Evolutionary conservation across 805 yeast species (phyloP).

Genomic region (Saccharomycopsis sp.): DNA sequence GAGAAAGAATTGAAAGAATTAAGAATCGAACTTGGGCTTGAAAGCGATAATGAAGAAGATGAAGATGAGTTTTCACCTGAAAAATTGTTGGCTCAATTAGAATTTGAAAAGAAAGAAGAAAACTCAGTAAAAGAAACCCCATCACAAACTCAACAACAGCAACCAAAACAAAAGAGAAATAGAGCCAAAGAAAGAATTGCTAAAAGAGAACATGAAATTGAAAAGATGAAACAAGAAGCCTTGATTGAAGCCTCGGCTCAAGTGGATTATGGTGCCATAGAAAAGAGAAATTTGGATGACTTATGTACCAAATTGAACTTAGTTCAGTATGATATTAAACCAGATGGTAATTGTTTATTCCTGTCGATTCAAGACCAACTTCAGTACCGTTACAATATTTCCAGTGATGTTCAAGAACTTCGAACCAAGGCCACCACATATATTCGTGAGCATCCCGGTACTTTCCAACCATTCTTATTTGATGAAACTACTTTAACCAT

Average conservation of each 20-base stretch:
- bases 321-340: constrained; percentile 57
- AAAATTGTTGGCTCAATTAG: constrained; percentile 49
- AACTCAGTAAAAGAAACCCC: neutral
- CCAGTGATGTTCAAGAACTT: constrained; percentile 37
- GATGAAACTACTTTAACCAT: constrained; percentile 64
- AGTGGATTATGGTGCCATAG: constrained; percentile 64
- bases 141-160: constrained; percentile 5
- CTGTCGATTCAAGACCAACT: constrained; percentile 80
- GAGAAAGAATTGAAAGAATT: constrained; percentile 34
- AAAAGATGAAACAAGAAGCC: constrained; percentile 56
- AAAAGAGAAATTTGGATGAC: constrained; percentile 51
- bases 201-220: constrained; percentile 59
- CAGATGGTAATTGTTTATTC: constrained; percentile 93
- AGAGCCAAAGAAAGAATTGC: constrained; percentile 80
- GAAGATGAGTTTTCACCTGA: constrained; percentile 56
- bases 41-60: constrained; percentile 20
- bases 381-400: constrained; percentile 32
- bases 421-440: constrained; percentile 57
- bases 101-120: constrained; percentile 25
- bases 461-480: constrained; percentile 71
- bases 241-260: constrained; percentile 51
- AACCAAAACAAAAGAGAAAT: constrained; percentile 45
- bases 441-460: constrained; percentile 53
- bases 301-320: constrained; percentile 41
- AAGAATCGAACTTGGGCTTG: constrained; percentile 8